Evolutionary conservation across 192 early-diverging fungal species (phyloP), one percentile per base, ranked within the genome.

Genomic region (Lunasporangiospora selenospora): DNA sequence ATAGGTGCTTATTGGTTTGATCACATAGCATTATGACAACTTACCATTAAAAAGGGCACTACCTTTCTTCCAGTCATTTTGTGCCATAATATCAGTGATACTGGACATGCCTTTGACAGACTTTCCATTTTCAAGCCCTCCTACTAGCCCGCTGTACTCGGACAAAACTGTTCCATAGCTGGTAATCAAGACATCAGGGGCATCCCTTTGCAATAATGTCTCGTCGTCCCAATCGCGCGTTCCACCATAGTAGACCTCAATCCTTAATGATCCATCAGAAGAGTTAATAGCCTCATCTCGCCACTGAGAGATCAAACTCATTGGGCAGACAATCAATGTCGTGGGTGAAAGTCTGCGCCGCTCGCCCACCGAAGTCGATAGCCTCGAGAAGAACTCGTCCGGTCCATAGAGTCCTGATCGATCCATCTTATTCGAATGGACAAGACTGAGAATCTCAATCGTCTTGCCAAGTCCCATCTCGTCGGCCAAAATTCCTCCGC

Each of bases 381-480:
- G 62, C 37, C 52, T 33, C 23, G 53, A 39, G 37, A 59, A 51
- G 11, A 51, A 34, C 46, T 70, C 48, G n/a, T 57, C 56, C 26
- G 53, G 31, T 19, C 38, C 38, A 29, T 62, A 44, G 12, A 42
- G 51, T 26, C 27, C 62, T 19, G 62, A 13, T 32, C 34, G 40
- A n/a, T 64, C 49, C 43, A 62, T 52, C 6, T 29, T 47, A 42
- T 84, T 82, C 11, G 78, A 33, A 52, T 84, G 84, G 9, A 86
- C 78, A 16, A 86, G 64, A 43, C 80, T 82, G 10, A 86, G 62
- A 34, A 82, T 84, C 39, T 86, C 84, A 23, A 86, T 86, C 19
- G 84, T 86, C 62, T 86, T 86, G 2, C 84, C 84, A 6, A 86
- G 43, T 1, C 84, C 84, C 84, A 86, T 86, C 55, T 76, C 84